Base-by-base conservation (phyloP, 176 grass and related monocot species). In the Metroxylon sagu region DNA sequence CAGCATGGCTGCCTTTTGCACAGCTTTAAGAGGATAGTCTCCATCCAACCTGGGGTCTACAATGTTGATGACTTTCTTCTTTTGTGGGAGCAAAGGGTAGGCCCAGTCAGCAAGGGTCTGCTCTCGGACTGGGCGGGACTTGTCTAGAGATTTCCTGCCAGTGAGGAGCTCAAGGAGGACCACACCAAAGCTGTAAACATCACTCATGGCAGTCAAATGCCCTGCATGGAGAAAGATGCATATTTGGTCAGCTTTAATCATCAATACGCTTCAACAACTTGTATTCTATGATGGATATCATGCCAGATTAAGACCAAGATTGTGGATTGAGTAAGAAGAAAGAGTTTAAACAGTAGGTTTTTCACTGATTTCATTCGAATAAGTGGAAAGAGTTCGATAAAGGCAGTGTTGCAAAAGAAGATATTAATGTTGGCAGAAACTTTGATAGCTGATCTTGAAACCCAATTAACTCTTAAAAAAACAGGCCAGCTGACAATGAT, bases 151-250 rank as follows among this genome's bases (percentile, higher is more conserved):
- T 77, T 72, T 82, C 14, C 68, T 63, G 28, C 73, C 79, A 2
- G 79, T 82, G 14, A 82, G 79, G 14, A 82, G 56, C 70, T 82
- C 79, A 18, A 82, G 61, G 18, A 82, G 29, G 50, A 82, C 73
- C 0, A 82, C 79, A 30, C 79, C 79, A 3, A 77, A 82, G 54
- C 79, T 82, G 28, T 82, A 82, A 60, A 82, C 79, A 67, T 82
- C 79, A 21, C 79, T 82, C 79, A 82, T 82, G 16, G 79, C 73
- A 56, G 79, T 82, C 54, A 82, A 49, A 76, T 82, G 79, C 28
- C 79, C 79, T 82, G 27, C 14, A 35, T 17, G 14, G 19, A 57
- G 0, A n/a, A 48, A 19, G 14, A 17, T 26, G 23, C 7, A 8
- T 17, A 26, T 16, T 19, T 12, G 25, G 5, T 51, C 10, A 26